Evolutionary conservation across 2,329 filamentous ascomycete genomes (phyloP).

Genomic region (Talaromyces sp.): DNA sequence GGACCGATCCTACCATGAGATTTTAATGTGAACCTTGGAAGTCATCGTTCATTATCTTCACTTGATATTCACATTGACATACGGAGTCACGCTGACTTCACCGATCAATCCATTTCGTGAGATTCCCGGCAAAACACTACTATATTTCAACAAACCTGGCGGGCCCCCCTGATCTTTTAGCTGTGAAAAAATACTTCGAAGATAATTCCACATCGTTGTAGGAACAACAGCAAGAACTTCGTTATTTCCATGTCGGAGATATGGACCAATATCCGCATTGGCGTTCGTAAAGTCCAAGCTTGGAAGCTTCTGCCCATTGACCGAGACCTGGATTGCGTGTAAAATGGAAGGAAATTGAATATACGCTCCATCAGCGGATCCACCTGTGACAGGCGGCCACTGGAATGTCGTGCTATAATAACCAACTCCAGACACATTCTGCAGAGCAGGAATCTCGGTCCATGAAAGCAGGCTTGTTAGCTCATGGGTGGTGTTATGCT

Average conservation of each 20-base stretch:
- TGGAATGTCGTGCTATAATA: conserved; percentile 5
- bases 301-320: conserved; percentile 29
- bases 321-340: conserved; percentile 28
- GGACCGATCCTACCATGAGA: too few species aligned
- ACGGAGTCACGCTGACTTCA: too few species aligned
- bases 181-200: too few species aligned
- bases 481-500: conserved; percentile 31
- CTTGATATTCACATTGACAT: too few species aligned
- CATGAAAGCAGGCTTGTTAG: conserved; percentile 33
- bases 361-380: conserved; percentile 23
- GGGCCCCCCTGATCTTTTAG: too few species aligned
- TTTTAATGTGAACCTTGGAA: too few species aligned
- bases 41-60: too few species aligned
- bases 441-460: conserved; percentile 29
- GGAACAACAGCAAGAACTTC: conserved; percentile 28
- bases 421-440: conserved; percentile 26
- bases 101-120: too few species aligned
- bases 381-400: neutral
- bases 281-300: conserved; percentile 29
- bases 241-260: conserved; percentile 26
- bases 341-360: conserved; percentile 28
- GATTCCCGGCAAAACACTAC: too few species aligned
- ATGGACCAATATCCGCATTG: conserved; percentile 18
- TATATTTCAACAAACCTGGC: too few species aligned
- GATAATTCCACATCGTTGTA: conserved; percentile 25